Evolutionary conservation across 83 land plant genomes (phyloP), one percentile per base, ranked within the genome.

Genomic region (Larix sibirica): DNA sequence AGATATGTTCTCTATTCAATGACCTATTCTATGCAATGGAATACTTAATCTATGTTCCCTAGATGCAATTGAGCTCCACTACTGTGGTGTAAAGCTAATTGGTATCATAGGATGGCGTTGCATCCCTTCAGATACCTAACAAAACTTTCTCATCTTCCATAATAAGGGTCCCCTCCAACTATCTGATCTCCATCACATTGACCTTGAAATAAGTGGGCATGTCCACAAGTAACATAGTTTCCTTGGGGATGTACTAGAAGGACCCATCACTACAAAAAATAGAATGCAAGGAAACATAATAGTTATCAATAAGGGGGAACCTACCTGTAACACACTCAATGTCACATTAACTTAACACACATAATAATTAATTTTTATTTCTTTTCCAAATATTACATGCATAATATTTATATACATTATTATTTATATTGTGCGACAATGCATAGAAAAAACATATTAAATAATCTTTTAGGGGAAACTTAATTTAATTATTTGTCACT

Each of bases 211-310:
- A 98, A 6, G 99, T 98, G 0, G 99, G 94, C 31, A 98, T 98
- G 62, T 92, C 97, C 99, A 98, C 94, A 16, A 99, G 99, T 31
- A 91, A 98, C 21, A 88, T 90, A 0, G 96, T 95, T 76, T 93
- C 93, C 81, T 98, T 98, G 0, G 99, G 99, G 10, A 98, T 85
- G 75, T 96, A 98, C 84, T 93, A 92, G 80, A 98, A 98, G 60
- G 99, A 98, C 9, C 99, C 99, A 85, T 98, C 99, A 85, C 99
- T 98, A 69, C 96, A 98, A 13, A 98, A 99, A 3, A 97, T 99
- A 1, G 99, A 93, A 85, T 98, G 96, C 81, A 98, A 80, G 9
- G 99, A 94, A 3, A 97, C 96, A 81, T 94, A 98, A 82, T 86
- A 98, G 83, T 98, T 98, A 80, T 98, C 99, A 0, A 88, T 97